Evolutionary conservation across 2,329 filamentous ascomycete species (phyloP).

Genomic region (Ophiocordyceps robertsii): DNA sequence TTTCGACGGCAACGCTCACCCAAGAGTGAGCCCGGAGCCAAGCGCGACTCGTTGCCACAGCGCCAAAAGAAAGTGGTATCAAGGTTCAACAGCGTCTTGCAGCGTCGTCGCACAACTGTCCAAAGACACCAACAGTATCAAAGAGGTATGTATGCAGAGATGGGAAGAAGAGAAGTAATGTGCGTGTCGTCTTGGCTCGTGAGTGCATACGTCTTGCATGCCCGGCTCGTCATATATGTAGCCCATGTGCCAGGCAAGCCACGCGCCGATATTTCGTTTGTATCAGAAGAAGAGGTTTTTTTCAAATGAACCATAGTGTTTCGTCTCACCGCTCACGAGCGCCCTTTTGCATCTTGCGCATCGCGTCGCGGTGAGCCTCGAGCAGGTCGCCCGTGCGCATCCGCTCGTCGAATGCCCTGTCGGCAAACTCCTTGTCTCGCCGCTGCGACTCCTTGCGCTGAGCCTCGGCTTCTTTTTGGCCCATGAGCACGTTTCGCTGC

Average conservation of each 20-base stretch:
- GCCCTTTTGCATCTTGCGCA: conserved; percentile 62
- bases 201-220: too few species aligned
- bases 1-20: background rate
- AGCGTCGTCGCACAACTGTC: conserved; percentile 1
- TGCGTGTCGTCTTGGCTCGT: too few species aligned
- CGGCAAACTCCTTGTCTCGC: conserved; percentile 41
- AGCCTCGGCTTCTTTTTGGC: conserved; percentile 49
- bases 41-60: background rate
- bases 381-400: conserved; percentile 67
- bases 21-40: background rate
- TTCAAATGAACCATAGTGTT: too few species aligned
- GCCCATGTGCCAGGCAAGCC: too few species aligned
- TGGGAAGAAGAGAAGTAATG: too few species aligned
- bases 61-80: conserved; percentile 1
- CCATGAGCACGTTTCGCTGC: conserved; percentile 42
- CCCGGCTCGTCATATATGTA: too few species aligned
- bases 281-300: too few species aligned
- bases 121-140: background rate
- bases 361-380: conserved; percentile 63
- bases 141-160: too few species aligned
- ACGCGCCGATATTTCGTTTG: too few species aligned
- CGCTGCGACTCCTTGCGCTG: conserved; percentile 45
- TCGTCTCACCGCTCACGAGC: background rate
- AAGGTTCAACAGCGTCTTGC: conserved; percentile 1
- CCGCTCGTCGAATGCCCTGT: conserved; percentile 54